phyloP scores from a whole-genome alignment of 179 eudicot genomes.

The Beta lomatogona region DNA sequence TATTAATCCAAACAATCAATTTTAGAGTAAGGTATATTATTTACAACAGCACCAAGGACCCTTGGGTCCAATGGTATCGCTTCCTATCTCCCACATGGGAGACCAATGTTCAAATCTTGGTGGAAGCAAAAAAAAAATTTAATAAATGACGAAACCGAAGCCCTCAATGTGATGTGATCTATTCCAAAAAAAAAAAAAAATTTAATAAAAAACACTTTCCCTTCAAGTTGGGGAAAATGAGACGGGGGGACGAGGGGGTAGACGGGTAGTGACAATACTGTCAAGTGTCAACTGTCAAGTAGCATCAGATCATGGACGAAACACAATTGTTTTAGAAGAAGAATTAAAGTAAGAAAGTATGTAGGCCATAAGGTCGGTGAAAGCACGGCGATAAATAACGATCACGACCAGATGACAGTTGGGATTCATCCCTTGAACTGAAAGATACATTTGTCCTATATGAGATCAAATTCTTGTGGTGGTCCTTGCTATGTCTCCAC shows the following conservation, averaged over 20 bases:
- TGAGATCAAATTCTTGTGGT: slow-evolving; percentile 10
- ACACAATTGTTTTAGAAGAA: slow-evolving; percentile 3
- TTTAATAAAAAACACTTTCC: neutral
- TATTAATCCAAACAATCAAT: no score
- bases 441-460: slow-evolving; percentile 8
- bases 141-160: neutral
- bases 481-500: slow-evolving; percentile 4
- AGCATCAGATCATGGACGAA: neutral
- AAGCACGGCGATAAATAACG: neutral
- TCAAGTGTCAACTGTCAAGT: no score
- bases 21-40: no score
- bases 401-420: slow-evolving; percentile 1
- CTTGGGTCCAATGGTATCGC: no score
- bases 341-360: neutral
- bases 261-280: neutral
- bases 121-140: no score
- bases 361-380: neutral
- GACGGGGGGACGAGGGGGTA: no score
- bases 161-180: neutral
- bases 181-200: neutral
- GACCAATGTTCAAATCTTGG: no score
- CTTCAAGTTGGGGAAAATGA: neutral
- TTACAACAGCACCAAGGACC: no score
- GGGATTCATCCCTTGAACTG: slow-evolving; percentile 5
- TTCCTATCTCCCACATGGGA: no score